Evolutionary conservation across 2,329 filamentous ascomycete genomes (phyloP), one percentile per base, ranked within the genome.

Genomic region (Curvularia sp.): DNA sequence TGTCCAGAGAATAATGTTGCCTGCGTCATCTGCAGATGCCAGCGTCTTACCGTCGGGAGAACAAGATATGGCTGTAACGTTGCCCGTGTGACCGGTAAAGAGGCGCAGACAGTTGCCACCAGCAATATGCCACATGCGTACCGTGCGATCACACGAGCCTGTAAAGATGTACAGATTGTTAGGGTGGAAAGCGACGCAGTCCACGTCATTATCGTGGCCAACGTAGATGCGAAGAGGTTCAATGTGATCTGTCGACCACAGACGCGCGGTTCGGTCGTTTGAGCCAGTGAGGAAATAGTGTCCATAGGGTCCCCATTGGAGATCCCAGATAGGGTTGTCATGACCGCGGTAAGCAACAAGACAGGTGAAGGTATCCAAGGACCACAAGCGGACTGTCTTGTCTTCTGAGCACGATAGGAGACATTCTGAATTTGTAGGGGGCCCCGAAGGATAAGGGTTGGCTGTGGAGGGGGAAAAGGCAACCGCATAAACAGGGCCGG

Each of bases 71-170:
- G 92, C 86, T 13, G 90, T 96, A 73, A 98, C 88, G 71, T 92
- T 92, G 49, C 95, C 92, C 0, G 87, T 90, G 73, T 99, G 95
- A 1, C 95, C 95, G 0, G 91, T 93, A 74, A 98, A 97, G 70
- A 98, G 87, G 25, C 95, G 90, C 5, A 97, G 91, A 34, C 93
- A 92, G 61, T 89, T 88, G 27, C 95, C 95, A 8, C 90, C 94
- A 10, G 87, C 85, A n/a, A 97, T 86, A 9, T 93, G 89, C 95
- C 95, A 99, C 94, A 99, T 98, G 28, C 95, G 89, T 32, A 98
- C 91, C 0, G 93, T 95, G 77, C 94, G 94, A 77, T 99, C 93
- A 65, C 91, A 91, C 12, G 92, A 96, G 3, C 91, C 93, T 0
- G 95, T 97, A 77, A 99, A 97, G 43, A 97, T 82, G 69, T 98